Evolutionary conservation across 169 alveolate species (phyloP), one percentile per base, ranked within the genome.

Genomic region (Cryptosporidium andersoni): DNA sequence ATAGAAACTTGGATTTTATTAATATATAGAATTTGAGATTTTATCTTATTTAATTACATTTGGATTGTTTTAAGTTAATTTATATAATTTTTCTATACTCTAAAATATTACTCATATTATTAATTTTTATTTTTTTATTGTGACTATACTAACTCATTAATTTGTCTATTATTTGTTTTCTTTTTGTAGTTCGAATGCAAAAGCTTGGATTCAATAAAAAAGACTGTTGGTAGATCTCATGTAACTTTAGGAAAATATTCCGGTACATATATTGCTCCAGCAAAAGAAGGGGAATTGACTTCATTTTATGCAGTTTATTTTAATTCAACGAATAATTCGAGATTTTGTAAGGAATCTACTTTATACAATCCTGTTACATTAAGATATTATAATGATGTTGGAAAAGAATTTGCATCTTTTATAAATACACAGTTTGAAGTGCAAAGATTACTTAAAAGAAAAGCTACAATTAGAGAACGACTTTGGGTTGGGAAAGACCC

Each of bases 401-500:
- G 85, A 6, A 74, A 74, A 1, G 85, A 74, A 36, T 74, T 74
- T n/a, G 55, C 68, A 39, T 58, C 85, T 1, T 74, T 74, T 60
- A 48, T 74, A 39, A 74, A 74, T 36, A 74, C 58, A 16, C 56
- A 74, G 48, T 58, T 74, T 42, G 62, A 63, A 34, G 85, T 74
- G 1, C 64, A 74, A 48, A 74, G 85, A 48, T n/a, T 16, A 4
- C 37, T 74, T 25, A 74, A 74, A 34, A 56, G 68, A 42, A 74
- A 74, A 34, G 39, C 16, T 12, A 62, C 74, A 14, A 74, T 74
- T 5, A 74, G 62, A 48, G 85, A 74, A 58, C 55, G 85, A 58
- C 60, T 74, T 6, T 74, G 85, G 85, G 74, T 74, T 56, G 85
- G 85, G 4, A 48, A 58, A 5, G 51, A 74, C 0, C 85, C 85